Evolutionary conservation across 2,329 filamentous ascomycete genomes (phyloP).

Genomic region (Pyrenochaeta sp.): DNA sequence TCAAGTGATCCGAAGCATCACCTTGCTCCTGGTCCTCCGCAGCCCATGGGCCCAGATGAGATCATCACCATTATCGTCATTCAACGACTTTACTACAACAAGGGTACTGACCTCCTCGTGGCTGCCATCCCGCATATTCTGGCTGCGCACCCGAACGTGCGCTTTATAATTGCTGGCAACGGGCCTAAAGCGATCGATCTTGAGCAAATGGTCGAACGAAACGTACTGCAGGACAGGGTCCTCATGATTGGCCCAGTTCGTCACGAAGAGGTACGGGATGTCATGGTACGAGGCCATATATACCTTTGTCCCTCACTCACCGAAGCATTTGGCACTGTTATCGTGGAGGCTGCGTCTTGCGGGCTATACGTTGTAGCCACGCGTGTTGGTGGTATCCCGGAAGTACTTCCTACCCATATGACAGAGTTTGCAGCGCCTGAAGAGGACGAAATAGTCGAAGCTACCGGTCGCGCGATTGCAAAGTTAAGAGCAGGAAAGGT

Average conservation of each 20-base stretch:
- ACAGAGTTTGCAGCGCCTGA: constrained; percentile 97
- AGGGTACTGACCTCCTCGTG: constrained; percentile 96
- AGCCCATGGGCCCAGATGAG: constrained; percentile 80
- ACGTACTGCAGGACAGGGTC: constrained; percentile 91
- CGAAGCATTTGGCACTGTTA: constrained; percentile 96
- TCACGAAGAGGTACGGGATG: constrained; percentile 95
- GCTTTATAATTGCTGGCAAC: constrained; percentile 95
- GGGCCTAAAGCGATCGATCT: constrained; percentile 97
- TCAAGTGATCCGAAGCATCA: constrained; percentile 28
- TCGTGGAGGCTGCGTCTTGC: constrained; percentile 95
- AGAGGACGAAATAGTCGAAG: constrained; percentile 90
- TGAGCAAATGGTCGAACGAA: constrained; percentile 97
- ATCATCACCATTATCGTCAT: constrained; percentile 97
- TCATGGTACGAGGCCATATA: constrained; percentile 97
- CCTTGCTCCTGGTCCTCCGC: constrained; percentile 63
- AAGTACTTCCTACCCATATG: constrained; percentile 96
- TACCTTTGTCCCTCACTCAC: constrained; percentile 95
- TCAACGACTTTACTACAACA: constrained; percentile 97
- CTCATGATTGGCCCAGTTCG: constrained; percentile 90
- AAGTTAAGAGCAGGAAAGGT: constrained; percentile 86
- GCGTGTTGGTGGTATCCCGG: constrained; percentile 93
- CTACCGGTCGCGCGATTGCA: constrained; percentile 88
- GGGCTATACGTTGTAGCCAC: constrained; percentile 97
- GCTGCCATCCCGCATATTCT: constrained; percentile 94
- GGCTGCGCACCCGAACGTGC: constrained; percentile 87